Percentiles rank a stretch among this genome's conserved stretches.
phyloP scores from a whole-genome alignment of 2,329 filamentous ascomycete genomes.

The Verticillium longisporum region DNA sequence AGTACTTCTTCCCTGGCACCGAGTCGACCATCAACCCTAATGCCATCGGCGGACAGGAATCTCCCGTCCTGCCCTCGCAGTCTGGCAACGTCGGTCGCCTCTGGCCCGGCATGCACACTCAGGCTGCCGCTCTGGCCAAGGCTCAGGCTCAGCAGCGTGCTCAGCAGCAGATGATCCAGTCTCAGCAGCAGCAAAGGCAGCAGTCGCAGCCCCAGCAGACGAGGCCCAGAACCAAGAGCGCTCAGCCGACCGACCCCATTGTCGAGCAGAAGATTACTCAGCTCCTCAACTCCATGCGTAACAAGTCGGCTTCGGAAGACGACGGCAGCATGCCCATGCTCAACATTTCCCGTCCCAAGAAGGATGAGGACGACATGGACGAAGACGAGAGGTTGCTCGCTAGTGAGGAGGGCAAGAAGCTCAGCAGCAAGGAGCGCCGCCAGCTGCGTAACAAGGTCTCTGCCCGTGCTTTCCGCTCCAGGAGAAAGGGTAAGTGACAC shows the following conservation, averaged over 20 bases:
- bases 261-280: constrained; percentile 93
- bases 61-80: constrained; percentile 37
- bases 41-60: constrained; percentile 58
- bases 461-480: constrained; percentile 92
- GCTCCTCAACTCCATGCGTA: constrained; percentile 85
- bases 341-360: constrained; percentile 69
- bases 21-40: constrained; percentile 61
- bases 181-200: constrained; percentile 33
- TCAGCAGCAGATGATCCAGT: constrained; percentile 43
- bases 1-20: constrained; percentile 56
- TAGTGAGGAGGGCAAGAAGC: constrained; percentile 98
- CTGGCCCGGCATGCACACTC: constrained; percentile 91
- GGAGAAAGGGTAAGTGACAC: constrained; percentile 76
- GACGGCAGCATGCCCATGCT: constrained; percentile 39
- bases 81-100: constrained; percentile 61
- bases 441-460: constrained; percentile 99
- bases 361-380: constrained; percentile 98
- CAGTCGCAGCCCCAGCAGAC: constrained; percentile 34
- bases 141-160: constrained; percentile 62
- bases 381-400: constrained; percentile 89
- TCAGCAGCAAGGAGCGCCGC: constrained; percentile 94
- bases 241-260: constrained; percentile 56
- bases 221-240: constrained; percentile 41
- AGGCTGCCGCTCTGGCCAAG: constrained; percentile 75
- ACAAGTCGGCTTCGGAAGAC: constrained; percentile 54